A percentile compares a stretch with the other conserved stretches of the same genome.
phyloP scores from a whole-genome alignment of 163 green algal species.

The Scenedesmus sp. region DNA sequence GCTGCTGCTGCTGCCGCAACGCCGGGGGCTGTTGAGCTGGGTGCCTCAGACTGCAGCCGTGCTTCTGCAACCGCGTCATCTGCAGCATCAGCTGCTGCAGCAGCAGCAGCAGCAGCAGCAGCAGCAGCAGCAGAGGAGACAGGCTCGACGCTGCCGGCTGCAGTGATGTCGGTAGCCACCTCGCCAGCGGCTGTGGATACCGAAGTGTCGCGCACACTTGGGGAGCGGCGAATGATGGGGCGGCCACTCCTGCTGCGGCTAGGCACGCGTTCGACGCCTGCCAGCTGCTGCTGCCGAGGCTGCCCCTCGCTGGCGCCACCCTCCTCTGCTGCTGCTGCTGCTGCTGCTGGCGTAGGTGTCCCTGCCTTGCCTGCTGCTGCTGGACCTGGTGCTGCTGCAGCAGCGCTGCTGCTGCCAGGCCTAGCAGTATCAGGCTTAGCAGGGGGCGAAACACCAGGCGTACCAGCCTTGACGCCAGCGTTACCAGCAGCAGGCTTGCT shows the following conservation, averaged over 20 bases:
- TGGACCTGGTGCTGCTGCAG: not conserved
- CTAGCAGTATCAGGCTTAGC: not conserved
- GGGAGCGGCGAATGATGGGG: not conserved
- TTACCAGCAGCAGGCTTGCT: not conserved
- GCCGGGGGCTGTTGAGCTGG: not conserved
- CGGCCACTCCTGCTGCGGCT: not conserved
- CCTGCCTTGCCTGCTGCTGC: not conserved
- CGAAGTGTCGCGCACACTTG: not conserved
- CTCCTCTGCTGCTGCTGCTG: not conserved
- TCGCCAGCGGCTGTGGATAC: not conserved
- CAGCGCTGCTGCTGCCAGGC: not conserved
- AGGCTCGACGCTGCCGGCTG: not conserved
- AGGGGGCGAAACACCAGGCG: not conserved
- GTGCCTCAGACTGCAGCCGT: conserved; percentile 20
- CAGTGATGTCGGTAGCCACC: not conserved
- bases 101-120: not conserved
- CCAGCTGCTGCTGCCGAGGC: not conserved
- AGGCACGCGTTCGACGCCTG: not conserved
- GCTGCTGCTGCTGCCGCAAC: conserved; percentile 14
- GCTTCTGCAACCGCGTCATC: not conserved
- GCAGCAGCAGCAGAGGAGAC: conserved; percentile 3
- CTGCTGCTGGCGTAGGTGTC: not conserved
- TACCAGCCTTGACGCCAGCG: not conserved
- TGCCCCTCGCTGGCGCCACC: not conserved
- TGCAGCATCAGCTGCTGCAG: not conserved